phyloP scores from a whole-genome alignment of 345 rosid species.

The Mangifera indica region DNA sequence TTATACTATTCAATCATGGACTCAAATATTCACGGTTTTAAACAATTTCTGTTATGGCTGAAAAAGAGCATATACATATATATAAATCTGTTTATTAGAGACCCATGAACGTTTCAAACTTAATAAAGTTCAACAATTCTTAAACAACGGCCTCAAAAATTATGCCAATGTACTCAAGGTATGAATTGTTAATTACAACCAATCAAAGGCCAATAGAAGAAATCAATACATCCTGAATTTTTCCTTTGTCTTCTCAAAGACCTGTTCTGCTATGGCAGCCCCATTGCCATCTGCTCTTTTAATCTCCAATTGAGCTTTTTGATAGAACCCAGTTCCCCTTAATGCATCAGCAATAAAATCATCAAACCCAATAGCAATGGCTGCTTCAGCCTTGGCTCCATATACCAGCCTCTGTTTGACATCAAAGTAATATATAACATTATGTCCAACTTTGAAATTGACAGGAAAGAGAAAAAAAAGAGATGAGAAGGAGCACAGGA shows the following conservation, averaged over 20 bases:
- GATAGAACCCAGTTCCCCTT: constrained; percentile 61
- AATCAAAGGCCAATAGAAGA: neutral
- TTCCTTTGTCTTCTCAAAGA: constrained; percentile 57
- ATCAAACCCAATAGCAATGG: constrained; percentile 66
- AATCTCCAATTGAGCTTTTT: constrained; percentile 62
- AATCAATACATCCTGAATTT: constrained; percentile 57
- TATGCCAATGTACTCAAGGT: constrained; percentile 2
- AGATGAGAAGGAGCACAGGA: neutral
- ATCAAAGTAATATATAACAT: neutral
- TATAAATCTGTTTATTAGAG: neutral
- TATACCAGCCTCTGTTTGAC: constrained; percentile 54
- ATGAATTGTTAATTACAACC: neutral
- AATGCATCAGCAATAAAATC: constrained; percentile 60
- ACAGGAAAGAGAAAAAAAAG: neutral
- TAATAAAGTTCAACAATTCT: neutral
- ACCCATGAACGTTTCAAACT: neutral
- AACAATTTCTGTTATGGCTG: neutral
- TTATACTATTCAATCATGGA: neutral
- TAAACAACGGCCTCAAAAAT: constrained; percentile 8
- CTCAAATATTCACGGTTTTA: neutral
- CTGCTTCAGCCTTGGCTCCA: constrained; percentile 74
- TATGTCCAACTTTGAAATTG: neutral
- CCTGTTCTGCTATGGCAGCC: constrained; percentile 60
- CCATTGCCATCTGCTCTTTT: constrained; percentile 53
- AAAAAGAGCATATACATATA: neutral